Evolutionary conservation across 805 yeast species (phyloP), one percentile per base, ranked within the genome.

Genomic region (Tetrapisispora taiwanensis): DNA sequence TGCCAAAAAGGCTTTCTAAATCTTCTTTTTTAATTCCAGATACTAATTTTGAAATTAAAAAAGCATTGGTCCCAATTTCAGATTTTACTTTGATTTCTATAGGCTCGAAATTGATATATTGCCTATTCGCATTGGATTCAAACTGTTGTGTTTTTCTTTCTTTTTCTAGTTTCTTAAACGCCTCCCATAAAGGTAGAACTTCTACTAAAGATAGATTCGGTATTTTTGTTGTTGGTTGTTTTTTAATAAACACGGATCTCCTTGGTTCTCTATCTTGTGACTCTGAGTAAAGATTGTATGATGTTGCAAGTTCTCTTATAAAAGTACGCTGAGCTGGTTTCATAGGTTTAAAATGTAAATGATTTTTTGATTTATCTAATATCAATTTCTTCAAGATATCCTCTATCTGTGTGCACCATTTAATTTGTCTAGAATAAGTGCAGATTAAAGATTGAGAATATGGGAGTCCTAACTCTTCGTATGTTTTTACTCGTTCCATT

Each of bases 201-300:
- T 59, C 65, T n/a, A 24, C 41, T 20, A 62, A 45, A 7, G 54
- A 44, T 15, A 61, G 20, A 1, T 36, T 17, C 22, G 67, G 67
- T 22, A 48, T 53, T 30, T 54, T 52, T 10, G 56, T 52, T 0
- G 68, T 57, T 1, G 44, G 49, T 7, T 59, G 55, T 37, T 69
- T 60, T 41, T 68, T 63, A n/a, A 87, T 70, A 50, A 75, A 79
- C 0, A 87, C 90, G 10, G 82, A 75, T 48, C 95, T 63, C 42
- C 76, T 70, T 0, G 95, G 95, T 51, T 86, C 95, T 2, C 75
- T 76, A 60, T 85, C 95, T 48, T 84, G 92, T 1, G 89, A 75
- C 53, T 84, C 88, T 0, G 82, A 69, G 52, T 74, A 78, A 12
- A 86, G 53, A 12, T 72, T 67, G 58, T 68, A 86, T 0, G 76